Evolutionary conservation across 1,284 basidiomycete species (phyloP), one percentile per base, ranked within the genome.

Genomic region (Ganoderma resinaceum): DNA sequence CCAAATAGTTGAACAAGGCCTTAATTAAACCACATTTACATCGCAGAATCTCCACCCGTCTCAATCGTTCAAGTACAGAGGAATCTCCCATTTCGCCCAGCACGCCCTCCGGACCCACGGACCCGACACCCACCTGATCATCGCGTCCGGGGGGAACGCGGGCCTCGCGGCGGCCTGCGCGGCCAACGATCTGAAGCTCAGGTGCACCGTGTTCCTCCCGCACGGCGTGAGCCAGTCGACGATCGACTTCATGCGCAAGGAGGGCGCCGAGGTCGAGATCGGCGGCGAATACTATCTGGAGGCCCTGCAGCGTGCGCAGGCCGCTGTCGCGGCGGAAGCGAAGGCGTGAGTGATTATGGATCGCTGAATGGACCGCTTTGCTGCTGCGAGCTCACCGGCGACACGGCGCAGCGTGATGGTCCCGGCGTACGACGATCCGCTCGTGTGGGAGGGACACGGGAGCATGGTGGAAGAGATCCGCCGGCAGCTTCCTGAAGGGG

Each of bases 11-110:
- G n/a, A n/a, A n/a, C n/a, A n/a, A n/a, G n/a, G n/a, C n/a, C n/a
- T n/a, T n/a, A n/a, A n/a, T n/a, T n/a, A n/a, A n/a, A n/a, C n/a
- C n/a, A n/a, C 55, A 20, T 33, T 14, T n/a, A n/a, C 33, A 5
- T 9, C n/a, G 31, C 73, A 94, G 92, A 91, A 85, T 71, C 80
- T 93, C 2, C 92, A 94, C 65, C 89, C 89, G 0, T 86, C 87
- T 0, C 85, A 91, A 70, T 93, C 91, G 2, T 94, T 92, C 86
- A 94, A 94, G 77, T 89, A 86, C 72, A 84, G 92, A 26, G 91
- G 91, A 6, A 84, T 93, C 46, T 89, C 90, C n/a, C 81, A 85
- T 68, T 90, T 90, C 73, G 82, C 87, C 2, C 84, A 88, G 72
- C 81, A 83, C 49, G 85, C 84, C 35, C 82, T 85, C 66, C 80